Conservation (phyloP, 306 rosid genomes). For the Alnus glutinosa region DNA sequence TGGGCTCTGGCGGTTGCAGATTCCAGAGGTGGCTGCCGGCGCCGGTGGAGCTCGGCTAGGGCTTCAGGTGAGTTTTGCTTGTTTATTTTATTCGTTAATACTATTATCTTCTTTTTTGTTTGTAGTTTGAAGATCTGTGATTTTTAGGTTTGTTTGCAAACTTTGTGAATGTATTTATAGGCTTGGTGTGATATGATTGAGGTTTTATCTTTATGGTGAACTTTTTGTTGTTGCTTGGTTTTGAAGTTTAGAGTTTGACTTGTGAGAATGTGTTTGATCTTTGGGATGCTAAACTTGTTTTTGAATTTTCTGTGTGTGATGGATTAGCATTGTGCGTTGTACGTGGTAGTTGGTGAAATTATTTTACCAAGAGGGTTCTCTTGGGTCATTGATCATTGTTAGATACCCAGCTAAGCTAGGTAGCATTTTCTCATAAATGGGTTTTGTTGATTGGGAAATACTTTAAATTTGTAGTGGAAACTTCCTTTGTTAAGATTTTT, state of each 20-base stretch:
- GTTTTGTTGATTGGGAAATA: neutral
- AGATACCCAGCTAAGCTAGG: neutral
- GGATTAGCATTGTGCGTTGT: slow-evolving; percentile 10
- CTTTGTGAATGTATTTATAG: slow-evolving; percentile 23
- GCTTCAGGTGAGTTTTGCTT: slow-evolving; percentile 56
- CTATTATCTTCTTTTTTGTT: neutral
- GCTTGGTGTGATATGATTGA: neutral
- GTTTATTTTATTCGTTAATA: neutral
- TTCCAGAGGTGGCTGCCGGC: slow-evolving; percentile 47
- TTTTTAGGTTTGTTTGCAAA: neutral
- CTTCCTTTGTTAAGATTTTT: slow-evolving; percentile 13
- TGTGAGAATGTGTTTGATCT: slow-evolving; percentile 10
- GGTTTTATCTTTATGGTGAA: slow-evolving; percentile 11
- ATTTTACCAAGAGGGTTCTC: neutral
- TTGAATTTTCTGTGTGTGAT: neutral
- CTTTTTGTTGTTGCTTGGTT: slow-evolving; percentile 32
- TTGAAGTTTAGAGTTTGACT: slow-evolving; percentile 35
- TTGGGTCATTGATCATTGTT: slow-evolving; percentile 6
- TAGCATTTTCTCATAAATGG: neutral
- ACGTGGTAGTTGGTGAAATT: neutral
- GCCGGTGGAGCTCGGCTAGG: slow-evolving; percentile 43
- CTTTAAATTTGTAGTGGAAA: neutral
- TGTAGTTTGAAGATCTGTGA: slow-evolving; percentile 30
- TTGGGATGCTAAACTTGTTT: slow-evolving; percentile 23
- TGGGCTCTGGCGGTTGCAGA: slow-evolving; percentile 78